phyloP scores from a whole-genome alignment of 2,329 filamentous ascomycete species.

The Exophiala xenobiotica region DNA sequence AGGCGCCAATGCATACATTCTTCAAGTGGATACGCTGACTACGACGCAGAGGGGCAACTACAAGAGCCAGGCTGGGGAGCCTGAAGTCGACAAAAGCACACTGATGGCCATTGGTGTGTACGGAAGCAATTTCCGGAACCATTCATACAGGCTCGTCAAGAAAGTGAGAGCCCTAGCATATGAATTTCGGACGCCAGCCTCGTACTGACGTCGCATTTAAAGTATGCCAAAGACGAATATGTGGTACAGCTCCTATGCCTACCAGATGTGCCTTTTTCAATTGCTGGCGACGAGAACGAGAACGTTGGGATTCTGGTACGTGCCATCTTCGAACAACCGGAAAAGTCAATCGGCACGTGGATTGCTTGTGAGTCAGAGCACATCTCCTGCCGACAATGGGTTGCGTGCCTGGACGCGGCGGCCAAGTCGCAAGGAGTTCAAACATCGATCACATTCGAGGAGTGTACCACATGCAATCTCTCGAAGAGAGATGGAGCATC shows the following conservation, averaged over 20 bases:
- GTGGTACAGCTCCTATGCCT: background rate
- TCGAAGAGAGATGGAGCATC: slow-evolving; percentile 2
- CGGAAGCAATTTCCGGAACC: slow-evolving; percentile 1
- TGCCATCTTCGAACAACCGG: slow-evolving; percentile 1
- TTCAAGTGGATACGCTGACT: too few relatives aligned
- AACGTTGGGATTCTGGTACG: slow-evolving; percentile 4
- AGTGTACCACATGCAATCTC: slow-evolving; percentile 2
- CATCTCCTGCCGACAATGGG: slow-evolving; percentile 7
- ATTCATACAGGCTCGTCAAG: slow-evolving; percentile 1
- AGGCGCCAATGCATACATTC: too few relatives aligned
- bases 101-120: slow-evolving; percentile 2
- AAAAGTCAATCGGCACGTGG: background rate
- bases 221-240: background rate
- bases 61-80: too few relatives aligned
- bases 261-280: slow-evolving; percentile 3
- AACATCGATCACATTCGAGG: slow-evolving; percentile 3
- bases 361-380: slow-evolving; percentile 2
- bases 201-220: background rate
- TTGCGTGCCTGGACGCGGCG: slow-evolving; percentile 1
- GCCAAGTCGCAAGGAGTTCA: background rate
- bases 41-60: too few relatives aligned
- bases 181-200: background rate
- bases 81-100: too few relatives aligned
- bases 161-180: background rate
- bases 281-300: background rate